Base-by-base conservation (phyloP, 1,284 basidiomycete species). In the Pyrrhoderma noxium region DNA sequence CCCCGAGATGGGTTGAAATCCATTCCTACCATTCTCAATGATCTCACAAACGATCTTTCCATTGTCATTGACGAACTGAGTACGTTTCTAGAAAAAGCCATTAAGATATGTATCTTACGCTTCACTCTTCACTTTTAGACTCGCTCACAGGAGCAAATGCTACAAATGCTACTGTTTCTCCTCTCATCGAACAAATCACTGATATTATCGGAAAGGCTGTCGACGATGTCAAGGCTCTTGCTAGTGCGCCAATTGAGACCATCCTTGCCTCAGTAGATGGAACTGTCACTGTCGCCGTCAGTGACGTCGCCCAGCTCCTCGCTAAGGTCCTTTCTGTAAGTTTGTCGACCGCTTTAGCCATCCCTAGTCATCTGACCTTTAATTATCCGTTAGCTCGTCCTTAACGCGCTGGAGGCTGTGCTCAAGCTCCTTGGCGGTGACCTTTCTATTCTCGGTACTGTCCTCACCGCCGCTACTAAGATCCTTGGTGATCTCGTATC, bases 331-430 rank as follows among this genome's bases (percentile, higher is more conserved):
- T 64, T 18, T 25, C 40, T 4, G 62, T 65, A 39, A 23, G 56
- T 59, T 8, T 37, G 25, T 27, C 21, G 3, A 16, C n/a, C 0
- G 4, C 27, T 23, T n/a, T 41, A n/a, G 2, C 11, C 13, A 14
- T 21, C 14, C 25, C 16, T 9, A n/a, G 9, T 35, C 8, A 16
- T 41, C 39, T 41, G 42, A 41, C 23, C 23, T 14, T 7, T 16
- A 22, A 25, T 13, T 8, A 19, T 39, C 27, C n/a, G 3, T 31
- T 18, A 65, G 61, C 45, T 69, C 22, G 56, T 74, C 46, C 64
- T 73, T 57, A 53, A 42, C n/a, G 70, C 70, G 18, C 55, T 71
- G 48, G 61, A 60, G n/a, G 61, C 61, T 18, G 64, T 71, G 49
- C 59, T 74, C 19, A 59, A 62, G 27, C 51, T 71, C 21, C 65